These are phyloP conservation scores for Geotrichum fermentans DNA, from an alignment of 1,139 yeast species.

Conservation along the genomic window DNA sequence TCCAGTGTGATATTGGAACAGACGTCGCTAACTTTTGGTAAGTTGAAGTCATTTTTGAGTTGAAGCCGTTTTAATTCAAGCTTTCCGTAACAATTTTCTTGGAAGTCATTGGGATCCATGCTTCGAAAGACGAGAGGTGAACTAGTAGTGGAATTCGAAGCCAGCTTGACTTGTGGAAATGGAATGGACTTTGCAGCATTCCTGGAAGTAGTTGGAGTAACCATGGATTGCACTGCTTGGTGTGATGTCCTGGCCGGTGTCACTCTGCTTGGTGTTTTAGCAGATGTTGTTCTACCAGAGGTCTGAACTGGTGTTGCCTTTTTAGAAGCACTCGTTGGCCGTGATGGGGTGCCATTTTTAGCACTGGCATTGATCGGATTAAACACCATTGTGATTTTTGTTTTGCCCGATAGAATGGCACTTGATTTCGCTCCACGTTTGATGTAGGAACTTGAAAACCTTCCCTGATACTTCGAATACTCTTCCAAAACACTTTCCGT, in stretches of 20 bases:
- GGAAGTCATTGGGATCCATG: constrained; percentile 5
- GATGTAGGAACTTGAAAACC: constrained; percentile 73
- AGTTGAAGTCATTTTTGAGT: constrained; percentile 13
- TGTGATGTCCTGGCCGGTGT: not conserved
- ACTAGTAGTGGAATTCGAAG: not conserved
- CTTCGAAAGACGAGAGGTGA: not conserved
- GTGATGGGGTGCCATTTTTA: not conserved
- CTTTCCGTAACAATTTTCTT: constrained; percentile 22
- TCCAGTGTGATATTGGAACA: constrained; percentile 24
- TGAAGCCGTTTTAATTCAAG: constrained; percentile 19
- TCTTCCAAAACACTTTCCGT: constrained; percentile 67
- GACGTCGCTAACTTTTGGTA: constrained; percentile 18
- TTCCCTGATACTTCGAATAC: constrained; percentile 55
- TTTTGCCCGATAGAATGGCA: constrained; percentile 44
- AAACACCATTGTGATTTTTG: constrained; percentile 48
- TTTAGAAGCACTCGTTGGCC: not conserved
- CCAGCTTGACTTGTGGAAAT: no score
- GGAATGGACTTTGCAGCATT: no score
- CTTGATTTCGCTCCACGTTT: constrained; percentile 53
- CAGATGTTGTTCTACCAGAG: not conserved
- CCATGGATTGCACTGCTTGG: not conserved
- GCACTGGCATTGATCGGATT: constrained; percentile 6
- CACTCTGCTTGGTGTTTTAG: not conserved
- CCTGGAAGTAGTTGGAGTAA: not conserved
- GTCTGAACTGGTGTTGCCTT: not conserved